Percentiles rank a stretch among this genome's conserved stretches.
phyloP scores from a whole-genome alignment of 1,139 yeast species.

The Blastobotrys indianensis region DNA sequence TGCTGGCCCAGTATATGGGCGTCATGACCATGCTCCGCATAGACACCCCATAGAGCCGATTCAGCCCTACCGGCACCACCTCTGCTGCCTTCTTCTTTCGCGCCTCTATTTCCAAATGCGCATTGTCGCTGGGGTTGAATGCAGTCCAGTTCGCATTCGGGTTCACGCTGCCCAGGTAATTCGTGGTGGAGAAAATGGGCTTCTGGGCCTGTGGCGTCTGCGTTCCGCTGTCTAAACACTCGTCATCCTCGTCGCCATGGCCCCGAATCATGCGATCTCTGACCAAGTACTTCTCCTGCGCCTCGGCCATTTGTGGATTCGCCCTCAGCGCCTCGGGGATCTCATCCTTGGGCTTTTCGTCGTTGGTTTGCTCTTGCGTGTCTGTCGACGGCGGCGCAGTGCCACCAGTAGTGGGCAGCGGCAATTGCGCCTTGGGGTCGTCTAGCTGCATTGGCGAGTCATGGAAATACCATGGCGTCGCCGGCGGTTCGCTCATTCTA shows the following conservation, averaged over 20 bases:
- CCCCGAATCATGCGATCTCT: no score
- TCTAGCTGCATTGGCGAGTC: slow-evolving; percentile 34
- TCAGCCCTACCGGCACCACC: slow-evolving; percentile 33
- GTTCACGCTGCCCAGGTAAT: slow-evolving; percentile 26
- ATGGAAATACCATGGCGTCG: slow-evolving; percentile 35
- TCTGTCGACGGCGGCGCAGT: slow-evolving; percentile 6
- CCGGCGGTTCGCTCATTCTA: slow-evolving; percentile 12
- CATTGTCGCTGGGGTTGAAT: slow-evolving; percentile 35
- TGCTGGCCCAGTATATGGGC: slow-evolving; percentile 37
- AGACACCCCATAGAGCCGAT: slow-evolving; percentile 33
- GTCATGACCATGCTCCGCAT: slow-evolving; percentile 21
- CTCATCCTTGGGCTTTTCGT: no score
- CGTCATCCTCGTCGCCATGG: no score
- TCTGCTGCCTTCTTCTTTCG: slow-evolving; percentile 9
- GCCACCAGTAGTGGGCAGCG: slow-evolving; percentile 20
- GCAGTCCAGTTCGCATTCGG: slow-evolving; percentile 35
- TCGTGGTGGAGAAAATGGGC: slow-evolving; percentile 15
- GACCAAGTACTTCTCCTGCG: no score
- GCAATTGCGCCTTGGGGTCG: slow-evolving; percentile 36
- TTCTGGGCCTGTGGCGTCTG: no score
- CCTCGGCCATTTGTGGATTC: no score
- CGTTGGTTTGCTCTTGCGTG: no score
- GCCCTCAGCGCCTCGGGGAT: no score
- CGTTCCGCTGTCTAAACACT: no score
- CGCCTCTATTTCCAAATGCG: slow-evolving; percentile 17